phyloP scores from a whole-genome alignment of 225 moss, liverwort and hornwort species.

The Physcomitrellopsis africana region DNA sequence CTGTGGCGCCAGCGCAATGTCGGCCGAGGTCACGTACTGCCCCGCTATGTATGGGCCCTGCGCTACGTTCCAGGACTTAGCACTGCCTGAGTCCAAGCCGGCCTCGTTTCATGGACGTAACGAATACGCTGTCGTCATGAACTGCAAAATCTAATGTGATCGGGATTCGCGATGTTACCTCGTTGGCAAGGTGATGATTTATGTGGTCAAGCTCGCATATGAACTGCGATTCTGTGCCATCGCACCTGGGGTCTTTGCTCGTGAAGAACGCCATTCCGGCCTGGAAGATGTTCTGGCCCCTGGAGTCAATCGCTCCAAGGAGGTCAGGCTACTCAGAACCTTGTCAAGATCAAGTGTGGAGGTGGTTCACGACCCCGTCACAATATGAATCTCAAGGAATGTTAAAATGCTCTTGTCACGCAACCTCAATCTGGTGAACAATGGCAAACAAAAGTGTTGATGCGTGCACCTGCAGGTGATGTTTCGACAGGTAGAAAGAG shows the following conservation, averaged over 20 bases:
- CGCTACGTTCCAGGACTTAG: neutral
- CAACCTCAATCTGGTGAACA: neutral
- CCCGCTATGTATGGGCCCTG: conserved; percentile 57
- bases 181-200: conserved; percentile 45
- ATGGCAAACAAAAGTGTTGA: neutral
- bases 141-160: too few species aligned
- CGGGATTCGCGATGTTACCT: conserved; percentile 19
- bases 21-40: conserved; percentile 47
- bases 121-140: too few species aligned
- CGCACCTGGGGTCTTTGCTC: conserved; percentile 45
- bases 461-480: conserved; percentile 49
- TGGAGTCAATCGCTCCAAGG: conserved; percentile 19
- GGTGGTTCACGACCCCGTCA: neutral
- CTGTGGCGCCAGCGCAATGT: conserved; percentile 51
- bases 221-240: conserved; percentile 47
- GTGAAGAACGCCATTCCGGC: conserved; percentile 52
- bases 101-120: conserved; percentile 6
- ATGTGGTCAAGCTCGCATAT: conserved; percentile 53
- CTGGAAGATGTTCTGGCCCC: conserved; percentile 41
- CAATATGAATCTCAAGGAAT: too few species aligned
- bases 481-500: conserved; percentile 43
- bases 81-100: neutral
- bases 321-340: conserved; percentile 9
- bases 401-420: neutral
- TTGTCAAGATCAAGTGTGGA: conserved; percentile 5